Percentiles rank a stretch among this genome's conserved stretches.
Evolutionary conservation across 2,329 filamentous ascomycete species (phyloP).

Genomic region (Colletotrichum tabaci): DNA sequence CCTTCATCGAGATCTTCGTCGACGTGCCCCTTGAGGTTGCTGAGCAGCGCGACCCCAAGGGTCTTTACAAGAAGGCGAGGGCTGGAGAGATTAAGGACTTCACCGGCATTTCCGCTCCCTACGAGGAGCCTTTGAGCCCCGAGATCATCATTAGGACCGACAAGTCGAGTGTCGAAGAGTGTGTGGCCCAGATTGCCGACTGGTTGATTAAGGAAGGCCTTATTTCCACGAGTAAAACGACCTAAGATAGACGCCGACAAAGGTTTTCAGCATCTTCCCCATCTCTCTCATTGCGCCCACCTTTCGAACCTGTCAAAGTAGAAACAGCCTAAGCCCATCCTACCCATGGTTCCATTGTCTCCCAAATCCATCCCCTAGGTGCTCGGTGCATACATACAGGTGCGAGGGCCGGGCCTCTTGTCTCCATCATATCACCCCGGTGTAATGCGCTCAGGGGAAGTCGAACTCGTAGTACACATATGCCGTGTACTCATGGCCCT

Average conservation of each 20-base stretch:
- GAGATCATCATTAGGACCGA: constrained; percentile 91
- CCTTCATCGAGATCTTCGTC: constrained; percentile 94
- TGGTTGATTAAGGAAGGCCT: constrained; percentile 83
- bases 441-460: constrained; percentile 63
- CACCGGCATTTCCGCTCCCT: constrained; percentile 94
- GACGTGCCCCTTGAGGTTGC: constrained; percentile 93
- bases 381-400: constrained; percentile 16
- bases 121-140: constrained; percentile 88
- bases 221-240: constrained; percentile 54
- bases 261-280: background rate
- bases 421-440: background rate
- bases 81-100: constrained; percentile 97
- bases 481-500: constrained; percentile 89
- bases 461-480: constrained; percentile 99
- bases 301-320: constrained; percentile 18
- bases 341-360: constrained; percentile 2
- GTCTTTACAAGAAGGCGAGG: constrained; percentile 96
- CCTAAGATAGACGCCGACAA: constrained; percentile 34
- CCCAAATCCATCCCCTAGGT: background rate
- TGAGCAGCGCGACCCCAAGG: constrained; percentile 96
- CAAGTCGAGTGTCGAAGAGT: constrained; percentile 88
- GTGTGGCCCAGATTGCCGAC: constrained; percentile 85
- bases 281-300: constrained; percentile 2
- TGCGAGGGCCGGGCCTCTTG: background rate
- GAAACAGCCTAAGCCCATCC: constrained; percentile 15